These are phyloP conservation scores for Candolleomyces eurysporus DNA, from an alignment of 768 basidiomycete species.

Conservation along the genomic window DNA sequence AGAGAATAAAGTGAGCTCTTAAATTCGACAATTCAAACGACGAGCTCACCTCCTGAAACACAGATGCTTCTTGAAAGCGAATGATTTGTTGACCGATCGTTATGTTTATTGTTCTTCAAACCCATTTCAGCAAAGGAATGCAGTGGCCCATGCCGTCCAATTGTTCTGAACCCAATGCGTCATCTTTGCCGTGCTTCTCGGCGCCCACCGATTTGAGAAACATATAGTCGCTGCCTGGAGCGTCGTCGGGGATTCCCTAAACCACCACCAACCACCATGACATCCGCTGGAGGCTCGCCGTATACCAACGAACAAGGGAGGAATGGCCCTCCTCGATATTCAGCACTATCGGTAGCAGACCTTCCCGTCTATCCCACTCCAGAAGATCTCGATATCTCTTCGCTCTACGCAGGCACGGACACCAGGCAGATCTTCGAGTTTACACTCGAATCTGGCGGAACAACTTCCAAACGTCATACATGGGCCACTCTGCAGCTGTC, in stretches of 20 bases:
- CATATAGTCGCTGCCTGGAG: background rate
- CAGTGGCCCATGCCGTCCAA: no score
- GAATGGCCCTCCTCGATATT: constrained; percentile 2
- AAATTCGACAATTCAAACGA: no score
- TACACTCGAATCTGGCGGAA: background rate
- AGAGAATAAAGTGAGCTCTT: no score
- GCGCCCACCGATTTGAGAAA: background rate
- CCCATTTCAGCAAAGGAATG: no score
- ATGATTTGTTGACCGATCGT: no score
- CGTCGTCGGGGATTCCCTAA: background rate
- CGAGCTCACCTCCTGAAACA: no score
- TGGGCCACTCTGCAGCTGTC: background rate
- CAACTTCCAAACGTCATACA: background rate
- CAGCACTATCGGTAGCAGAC: background rate
- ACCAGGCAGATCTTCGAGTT: background rate
- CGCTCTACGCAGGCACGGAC: background rate
- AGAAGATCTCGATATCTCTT: background rate
- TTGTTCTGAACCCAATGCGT: no score
- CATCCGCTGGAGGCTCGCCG: background rate
- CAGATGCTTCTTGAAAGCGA: no score
- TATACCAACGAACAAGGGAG: background rate
- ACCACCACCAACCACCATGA: background rate
- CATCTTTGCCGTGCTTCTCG: background rate
- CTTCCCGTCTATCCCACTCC: background rate
- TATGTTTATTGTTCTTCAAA: no score